Conservation (phyloP, 2,329 filamentous ascomycete genomes). For the Pseudocercospora pini-densiflorae region DNA sequence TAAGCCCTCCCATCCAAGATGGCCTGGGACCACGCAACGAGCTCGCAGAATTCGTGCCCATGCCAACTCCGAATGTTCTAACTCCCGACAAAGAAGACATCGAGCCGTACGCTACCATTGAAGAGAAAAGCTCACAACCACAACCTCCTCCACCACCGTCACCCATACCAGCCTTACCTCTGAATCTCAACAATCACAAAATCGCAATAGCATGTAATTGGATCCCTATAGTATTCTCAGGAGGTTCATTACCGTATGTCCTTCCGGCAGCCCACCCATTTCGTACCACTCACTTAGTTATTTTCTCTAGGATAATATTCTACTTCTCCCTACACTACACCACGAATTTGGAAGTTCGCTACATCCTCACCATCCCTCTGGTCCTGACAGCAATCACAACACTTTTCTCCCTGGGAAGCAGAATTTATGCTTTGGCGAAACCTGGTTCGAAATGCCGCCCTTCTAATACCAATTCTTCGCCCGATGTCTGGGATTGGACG, state of each 20-base stretch:
- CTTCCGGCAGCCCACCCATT: background rate
- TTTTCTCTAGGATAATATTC: constrained; percentile 4
- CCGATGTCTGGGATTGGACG: background rate
- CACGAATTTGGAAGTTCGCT: background rate
- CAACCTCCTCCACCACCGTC: background rate
- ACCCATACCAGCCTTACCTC: constrained; percentile 11
- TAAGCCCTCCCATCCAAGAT: background rate
- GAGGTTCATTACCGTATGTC: constrained; percentile 11
- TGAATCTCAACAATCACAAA: constrained; percentile 16
- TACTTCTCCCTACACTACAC: constrained; percentile 20
- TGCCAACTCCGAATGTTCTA: background rate
- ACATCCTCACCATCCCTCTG: constrained; percentile 14
- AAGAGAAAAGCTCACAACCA: background rate
- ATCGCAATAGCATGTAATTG: constrained; percentile 12
- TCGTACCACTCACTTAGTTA: background rate
- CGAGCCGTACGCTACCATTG: background rate
- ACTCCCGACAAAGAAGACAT: background rate
- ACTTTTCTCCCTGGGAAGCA: background rate
- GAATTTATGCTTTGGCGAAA: constrained; percentile 1
- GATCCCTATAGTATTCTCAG: constrained; percentile 11
- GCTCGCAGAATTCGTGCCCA: background rate
- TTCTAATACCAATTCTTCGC: background rate
- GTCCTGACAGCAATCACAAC: constrained; percentile 13
- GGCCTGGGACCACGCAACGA: background rate
- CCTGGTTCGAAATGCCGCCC: constrained; percentile 8